Percentiles rank a stretch among this genome's conserved stretches.
phyloP scores from a whole-genome alignment of 2,329 filamentous ascomycete species.

The Xylariaceae sp. region DNA sequence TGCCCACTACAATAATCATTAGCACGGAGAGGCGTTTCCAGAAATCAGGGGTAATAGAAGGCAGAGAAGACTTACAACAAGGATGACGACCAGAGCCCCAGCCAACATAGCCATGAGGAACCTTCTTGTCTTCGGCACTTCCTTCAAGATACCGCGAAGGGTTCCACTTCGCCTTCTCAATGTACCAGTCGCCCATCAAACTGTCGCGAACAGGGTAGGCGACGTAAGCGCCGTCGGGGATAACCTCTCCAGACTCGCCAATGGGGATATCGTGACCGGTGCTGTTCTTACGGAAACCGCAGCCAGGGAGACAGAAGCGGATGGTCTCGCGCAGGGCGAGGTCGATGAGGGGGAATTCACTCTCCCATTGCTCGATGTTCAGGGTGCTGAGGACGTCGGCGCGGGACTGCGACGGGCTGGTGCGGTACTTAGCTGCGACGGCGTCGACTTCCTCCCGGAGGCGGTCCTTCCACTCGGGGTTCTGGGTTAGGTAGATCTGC shows the following conservation, averaged over 20 bases:
- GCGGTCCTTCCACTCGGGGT: constrained; percentile 42
- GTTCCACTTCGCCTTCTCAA: constrained; percentile 40
- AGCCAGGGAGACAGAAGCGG: constrained; percentile 44
- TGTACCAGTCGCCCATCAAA: constrained; percentile 41
- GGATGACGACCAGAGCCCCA: constrained; percentile 33
- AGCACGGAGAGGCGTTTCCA: neutral
- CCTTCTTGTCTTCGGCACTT: constrained; percentile 38
- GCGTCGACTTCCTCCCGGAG: constrained; percentile 44
- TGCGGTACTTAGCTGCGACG: constrained; percentile 40
- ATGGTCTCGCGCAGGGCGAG: constrained; percentile 50
- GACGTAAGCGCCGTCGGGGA: constrained; percentile 45
- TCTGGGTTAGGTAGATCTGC: constrained; percentile 43
- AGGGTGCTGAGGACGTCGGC: constrained; percentile 40
- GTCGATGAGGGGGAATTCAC: constrained; percentile 48
- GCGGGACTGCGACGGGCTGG: constrained; percentile 26
- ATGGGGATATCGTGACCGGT: constrained; percentile 41
- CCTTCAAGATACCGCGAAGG: constrained; percentile 41
- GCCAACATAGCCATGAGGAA: constrained; percentile 23
- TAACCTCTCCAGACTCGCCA: constrained; percentile 41
- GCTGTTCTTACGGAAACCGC: constrained; percentile 48
- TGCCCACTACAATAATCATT: constrained; percentile 26
- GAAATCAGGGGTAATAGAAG: too few species aligned
- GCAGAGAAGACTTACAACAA: constrained; percentile 31
- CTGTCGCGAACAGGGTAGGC: constrained; percentile 44
- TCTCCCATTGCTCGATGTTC: constrained; percentile 50